Evolutionary conservation across 2,329 filamentous ascomycete genomes (phyloP), one percentile per base, ranked within the genome.

Genomic region (Zasmidium angulare): DNA sequence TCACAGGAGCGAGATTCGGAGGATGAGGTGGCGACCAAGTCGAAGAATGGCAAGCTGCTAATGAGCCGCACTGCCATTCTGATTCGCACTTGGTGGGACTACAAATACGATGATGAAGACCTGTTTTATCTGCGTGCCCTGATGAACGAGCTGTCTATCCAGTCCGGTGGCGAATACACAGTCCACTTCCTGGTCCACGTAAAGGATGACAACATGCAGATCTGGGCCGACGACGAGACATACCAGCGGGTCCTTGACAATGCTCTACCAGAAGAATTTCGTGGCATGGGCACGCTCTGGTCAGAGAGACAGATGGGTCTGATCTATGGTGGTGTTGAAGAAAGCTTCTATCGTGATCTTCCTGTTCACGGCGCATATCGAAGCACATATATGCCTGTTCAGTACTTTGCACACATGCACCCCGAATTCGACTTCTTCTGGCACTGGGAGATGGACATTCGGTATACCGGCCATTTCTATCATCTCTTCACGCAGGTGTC

Each of bases 381-480:
- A 54, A 93, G 91, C 56, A 85, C 95, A 10, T 91, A 92, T 69
- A 96, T 98, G 91, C 91, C 93, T 0, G 87, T 98, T 79, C 93
- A 97, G 71, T 90, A 93, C 75, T 98, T 98, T 73, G 90, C 93
- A 4, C 87, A 93, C 70, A 84, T 86, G 68, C 92, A 96, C 74
- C 89, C 90, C 1, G 92, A 96, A 73, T 96, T 93, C 71, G 91
- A 96, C 50, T 90, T 87, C 76, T 91, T 92, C 75, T 96, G 92
- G 92, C 90, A 96, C 66, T 96, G 92, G 90, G 92, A 96, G 75
- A 93, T 96, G 88, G 92, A 96, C 69, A 86, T 93, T 48, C 87
- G 91, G 26, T 96, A 96, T 74, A 95, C 89, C 0, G 91, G 92
- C 36, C 91, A 96, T 75, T 93, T 90, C 78, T 92, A 92, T 74